Evolutionary conservation across 441 rosid genomes (phyloP), one percentile per base, ranked within the genome.

Genomic region (Croton laevigatus): DNA sequence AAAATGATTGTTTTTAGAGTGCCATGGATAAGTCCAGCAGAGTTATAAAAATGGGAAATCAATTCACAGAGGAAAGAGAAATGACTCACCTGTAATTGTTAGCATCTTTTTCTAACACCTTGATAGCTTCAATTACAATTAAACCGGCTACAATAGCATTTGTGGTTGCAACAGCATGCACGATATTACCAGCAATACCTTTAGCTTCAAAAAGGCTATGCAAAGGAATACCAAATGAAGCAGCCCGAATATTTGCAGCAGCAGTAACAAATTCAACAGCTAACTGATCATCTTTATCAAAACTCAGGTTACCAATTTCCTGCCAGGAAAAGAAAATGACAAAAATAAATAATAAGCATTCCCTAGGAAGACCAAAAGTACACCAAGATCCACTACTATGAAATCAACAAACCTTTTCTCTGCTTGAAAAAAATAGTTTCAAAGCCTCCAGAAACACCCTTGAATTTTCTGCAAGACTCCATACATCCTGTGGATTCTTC

Each of bases 151-250:
- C 63, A 71, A 89, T 68, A 70, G 99, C 99, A 77, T 95, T 95
- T 65, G 99, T 95, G 6, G 99, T 95, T 63, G 99, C 99, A 75
- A 95, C 92, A 12, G 98, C 99, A 79, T 95, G 99, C 62, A 95
- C 97, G 72, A 93, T 95, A 74, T 93, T 95, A 53, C 99, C 99
- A 58, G 98, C 99, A 66, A 95, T 93, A 71, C 98, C 97, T 85
- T 95, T 95, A 69, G 97, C 94, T 87, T 95, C 97, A 86, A 95
- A 95, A 80, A 95, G 96, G 83, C 99, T 91, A 75, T 88, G 97
- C 77, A 85, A 83, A 68, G 96, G 90, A 81, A 93, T 95, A 68
- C 91, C 94, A 68, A 95, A 95, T 63, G 98, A 93, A 76, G 86
- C 76, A 62, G 99, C 99, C 71, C 96, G 85, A 76, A 95, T 89